Evolutionary conservation across 1,139 yeast genomes (phyloP).

Genomic region (Hanseniaspora sp.): DNA sequence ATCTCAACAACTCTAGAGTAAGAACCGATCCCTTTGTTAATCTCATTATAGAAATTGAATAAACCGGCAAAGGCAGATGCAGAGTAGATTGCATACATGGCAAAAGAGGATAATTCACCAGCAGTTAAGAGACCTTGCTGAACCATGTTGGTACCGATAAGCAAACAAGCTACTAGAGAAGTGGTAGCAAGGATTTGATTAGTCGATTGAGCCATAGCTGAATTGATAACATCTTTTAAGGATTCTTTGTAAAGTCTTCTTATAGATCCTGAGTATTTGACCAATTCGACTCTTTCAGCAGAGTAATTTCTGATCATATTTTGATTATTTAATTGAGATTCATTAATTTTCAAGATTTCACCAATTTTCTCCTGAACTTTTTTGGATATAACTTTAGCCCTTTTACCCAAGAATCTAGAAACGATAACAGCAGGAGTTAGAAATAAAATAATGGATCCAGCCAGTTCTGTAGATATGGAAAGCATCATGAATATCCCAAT

Average conservation of each 20-base stretch:
- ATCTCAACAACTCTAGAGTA: slow-evolving; percentile 86
- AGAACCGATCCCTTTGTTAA: slow-evolving; percentile 96
- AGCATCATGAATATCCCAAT: slow-evolving; percentile 90
- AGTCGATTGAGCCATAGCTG: slow-evolving; percentile 65
- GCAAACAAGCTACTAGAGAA: slow-evolving; percentile 63
- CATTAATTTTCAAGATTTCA: slow-evolving; percentile 80
- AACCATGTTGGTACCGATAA: slow-evolving; percentile 73
- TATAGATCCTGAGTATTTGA: slow-evolving; percentile 56
- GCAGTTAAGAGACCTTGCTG: slow-evolving; percentile 60
- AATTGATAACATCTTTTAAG: slow-evolving; percentile 66
- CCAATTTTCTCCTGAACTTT: slow-evolving; percentile 80
- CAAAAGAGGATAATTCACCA: slow-evolving; percentile 84
- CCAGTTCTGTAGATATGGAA: slow-evolving; percentile 67
- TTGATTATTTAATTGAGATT: slow-evolving; percentile 78
- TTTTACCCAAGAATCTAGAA: slow-evolving; percentile 69
- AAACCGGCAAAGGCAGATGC: slow-evolving; percentile 87
- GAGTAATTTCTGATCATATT: slow-evolving; percentile 83
- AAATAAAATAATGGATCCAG: slow-evolving; percentile 64
- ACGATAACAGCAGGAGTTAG: slow-evolving; percentile 79
- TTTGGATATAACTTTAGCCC: slow-evolving; percentile 64
- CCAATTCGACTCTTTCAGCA: slow-evolving; percentile 59
- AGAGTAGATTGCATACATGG: slow-evolving; percentile 92
- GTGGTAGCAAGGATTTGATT: slow-evolving; percentile 78
- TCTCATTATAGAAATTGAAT: slow-evolving; percentile 81
- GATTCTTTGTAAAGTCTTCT: slow-evolving; percentile 66